A percentile compares a stretch with the other conserved stretches of the same genome.
Conservation (phyloP, 768 basidiomycete species). For the Lactarius sanguifluus region DNA sequence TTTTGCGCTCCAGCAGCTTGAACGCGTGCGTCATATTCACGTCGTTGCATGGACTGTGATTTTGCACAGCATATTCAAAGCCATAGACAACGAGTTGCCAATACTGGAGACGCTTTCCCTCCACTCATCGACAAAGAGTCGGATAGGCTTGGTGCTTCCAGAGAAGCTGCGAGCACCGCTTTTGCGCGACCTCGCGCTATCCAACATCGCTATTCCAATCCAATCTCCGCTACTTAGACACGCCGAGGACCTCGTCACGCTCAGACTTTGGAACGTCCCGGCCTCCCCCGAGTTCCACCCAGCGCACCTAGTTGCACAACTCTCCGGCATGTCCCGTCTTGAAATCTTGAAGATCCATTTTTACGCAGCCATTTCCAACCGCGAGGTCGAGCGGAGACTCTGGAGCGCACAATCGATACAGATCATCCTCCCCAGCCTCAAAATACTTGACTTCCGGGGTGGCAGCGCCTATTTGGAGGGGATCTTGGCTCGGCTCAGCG, state of each 20-base stretch:
- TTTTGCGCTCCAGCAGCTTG: not conserved
- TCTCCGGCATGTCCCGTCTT: constrained; percentile 11
- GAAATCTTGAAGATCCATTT: constrained; percentile 6
- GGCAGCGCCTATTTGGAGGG: not conserved
- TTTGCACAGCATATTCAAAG: constrained; percentile 1
- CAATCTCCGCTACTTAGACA: not conserved
- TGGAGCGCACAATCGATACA: not conserved
- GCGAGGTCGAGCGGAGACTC: not conserved
- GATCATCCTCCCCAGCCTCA: not conserved
- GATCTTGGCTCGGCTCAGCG: not conserved
- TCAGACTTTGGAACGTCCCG: not conserved
- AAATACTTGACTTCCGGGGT: not conserved
- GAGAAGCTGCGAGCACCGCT: constrained; percentile 1
- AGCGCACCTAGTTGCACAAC: not conserved
- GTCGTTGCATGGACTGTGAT: not conserved
- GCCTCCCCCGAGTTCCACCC: constrained; percentile 1
- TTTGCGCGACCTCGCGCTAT: not conserved
- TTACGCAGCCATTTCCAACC: not conserved
- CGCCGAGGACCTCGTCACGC: not conserved
- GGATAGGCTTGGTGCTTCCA: not conserved
- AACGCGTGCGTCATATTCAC: constrained; percentile 6
- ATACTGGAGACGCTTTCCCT: not conserved
- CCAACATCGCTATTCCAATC: constrained; percentile 9
- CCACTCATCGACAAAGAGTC: not conserved
- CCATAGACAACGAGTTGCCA: constrained; percentile 11